Base-by-base conservation (phyloP, 176 grass and related monocot species). In the Eragrostis curvula region DNA sequence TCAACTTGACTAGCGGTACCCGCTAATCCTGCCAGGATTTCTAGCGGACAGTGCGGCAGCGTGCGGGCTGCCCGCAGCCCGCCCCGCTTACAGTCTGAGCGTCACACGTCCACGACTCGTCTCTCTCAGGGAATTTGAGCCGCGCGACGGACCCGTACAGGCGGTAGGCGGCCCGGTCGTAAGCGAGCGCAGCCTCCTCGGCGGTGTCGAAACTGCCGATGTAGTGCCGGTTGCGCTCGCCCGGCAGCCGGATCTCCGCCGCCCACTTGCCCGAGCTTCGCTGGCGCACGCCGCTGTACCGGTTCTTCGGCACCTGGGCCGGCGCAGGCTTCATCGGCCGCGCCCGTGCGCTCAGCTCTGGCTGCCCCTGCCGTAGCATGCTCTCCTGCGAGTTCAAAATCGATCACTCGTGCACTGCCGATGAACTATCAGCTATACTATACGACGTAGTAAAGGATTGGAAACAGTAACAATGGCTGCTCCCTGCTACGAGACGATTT, bases 201-300 rank as follows among this genome's bases (percentile, higher is more conserved):
- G 96, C 92, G 29, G 92, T 93, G 84, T 98, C 83, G 74, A 92
- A 98, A 41, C 86, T 98, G 67, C 96, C 92, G 5, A 98, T 15
- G 14, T 36, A 65, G 1, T 8, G 28, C 28, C 61, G 61, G 14
- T 36, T 15, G 61, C 61, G 61, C 27, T 8, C 61, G 32, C 32
- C 32, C 32, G 32, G 32, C 24, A n/a, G 57, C 57, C n/a, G 57
- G 57, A 27, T 60, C 57, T 3, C 57, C 23, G 57, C n/a, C 57
- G 24, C 68, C 68, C 41, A 71, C 43, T 47, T 25, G 32, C 41
- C 41, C 42, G 29, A 46, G 10, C 68, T 7, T 5, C 85, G 85
- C 77, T 86, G 92, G 79, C 92, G 88, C 36, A 94, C 88, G 44
- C 92, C 85, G 21, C 88, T 83, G 70, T 94, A 94, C 36, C 74